A percentile compares a stretch with the other conserved stretches of the same genome.
phyloP scores from a whole-genome alignment of 129 eudicot genomes.

The Flaveria trinervia region DNA sequence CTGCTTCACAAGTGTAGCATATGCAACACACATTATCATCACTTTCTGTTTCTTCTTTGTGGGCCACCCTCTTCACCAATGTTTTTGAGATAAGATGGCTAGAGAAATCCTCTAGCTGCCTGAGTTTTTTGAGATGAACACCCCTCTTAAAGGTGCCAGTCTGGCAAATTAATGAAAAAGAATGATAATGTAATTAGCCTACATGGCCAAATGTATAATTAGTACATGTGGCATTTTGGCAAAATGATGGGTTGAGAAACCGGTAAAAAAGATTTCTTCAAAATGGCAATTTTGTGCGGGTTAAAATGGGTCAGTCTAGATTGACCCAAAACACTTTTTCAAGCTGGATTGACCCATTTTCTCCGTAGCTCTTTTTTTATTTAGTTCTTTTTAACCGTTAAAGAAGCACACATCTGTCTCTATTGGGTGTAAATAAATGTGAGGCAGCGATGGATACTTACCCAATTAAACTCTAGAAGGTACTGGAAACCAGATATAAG shows the following conservation, averaged over 20 bases:
- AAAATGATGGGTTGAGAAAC: neutral
- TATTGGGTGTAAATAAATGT: neutral
- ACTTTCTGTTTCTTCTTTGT: slow-evolving; percentile 47
- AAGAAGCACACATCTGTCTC: slow-evolving; percentile 1
- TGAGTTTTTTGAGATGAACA: slow-evolving; percentile 50
- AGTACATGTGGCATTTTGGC: neutral
- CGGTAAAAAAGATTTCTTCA: neutral
- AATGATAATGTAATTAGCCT: neutral
- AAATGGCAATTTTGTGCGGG: neutral
- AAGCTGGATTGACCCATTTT: slow-evolving; percentile 61
- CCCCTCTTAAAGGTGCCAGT: slow-evolving; percentile 63
- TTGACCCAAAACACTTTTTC: slow-evolving; percentile 24
- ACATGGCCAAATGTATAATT: no score
- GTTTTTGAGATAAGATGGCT: slow-evolving; percentile 55
- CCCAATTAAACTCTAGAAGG: slow-evolving; percentile 81
- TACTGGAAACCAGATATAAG: slow-evolving; percentile 74
- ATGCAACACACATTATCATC: slow-evolving; percentile 76
- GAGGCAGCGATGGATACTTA: slow-evolving; percentile 30
- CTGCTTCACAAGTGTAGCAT: slow-evolving; percentile 65
- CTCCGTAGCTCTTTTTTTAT: neutral
- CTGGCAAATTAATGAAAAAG: slow-evolving; percentile 38
- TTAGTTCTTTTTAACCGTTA: neutral
- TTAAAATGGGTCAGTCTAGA: neutral
- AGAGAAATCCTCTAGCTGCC: slow-evolving; percentile 73
- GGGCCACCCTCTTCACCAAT: slow-evolving; percentile 32